These are phyloP conservation scores for Citrus maxima DNA, from an alignment of 345 rosid species.

Conservation along the genomic window DNA sequence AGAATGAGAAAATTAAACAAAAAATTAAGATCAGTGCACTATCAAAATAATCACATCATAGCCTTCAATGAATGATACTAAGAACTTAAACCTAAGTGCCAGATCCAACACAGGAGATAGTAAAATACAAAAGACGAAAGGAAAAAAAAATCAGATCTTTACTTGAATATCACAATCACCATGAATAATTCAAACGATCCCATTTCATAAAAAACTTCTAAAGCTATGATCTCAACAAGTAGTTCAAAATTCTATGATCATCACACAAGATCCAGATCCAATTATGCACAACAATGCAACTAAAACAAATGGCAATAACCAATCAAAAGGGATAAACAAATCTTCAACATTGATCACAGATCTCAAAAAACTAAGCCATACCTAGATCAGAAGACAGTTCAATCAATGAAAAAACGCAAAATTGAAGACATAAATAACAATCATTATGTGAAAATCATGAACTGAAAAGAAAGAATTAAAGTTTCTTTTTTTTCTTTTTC, in stretches of 20 bases:
- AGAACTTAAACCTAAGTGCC: not conserved
- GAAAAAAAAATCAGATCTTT: not conserved
- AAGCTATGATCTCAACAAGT: not conserved
- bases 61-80: not conserved
- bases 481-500: not conserved
- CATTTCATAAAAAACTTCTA: not conserved
- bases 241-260: not conserved
- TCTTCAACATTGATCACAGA: constrained; percentile 7
- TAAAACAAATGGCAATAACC: not conserved
- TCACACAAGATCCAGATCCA: constrained; percentile 15
- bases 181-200: not conserved
- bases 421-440: not conserved
- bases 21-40: not conserved
- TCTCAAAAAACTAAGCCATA: constrained; percentile 13
- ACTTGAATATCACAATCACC: not conserved
- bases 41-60: not conserved
- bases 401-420: not conserved
- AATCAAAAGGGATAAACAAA: not conserved
- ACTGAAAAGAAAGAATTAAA: not conserved
- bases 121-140: not conserved
- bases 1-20: not conserved
- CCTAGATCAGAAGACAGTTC: constrained; percentile 4
- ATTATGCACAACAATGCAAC: constrained; percentile 7
- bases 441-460: not conserved
- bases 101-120: constrained; percentile 2